Base-by-base conservation (phyloP, 495 filamentous ascomycete genomes). In the Xylaria venustula region DNA sequence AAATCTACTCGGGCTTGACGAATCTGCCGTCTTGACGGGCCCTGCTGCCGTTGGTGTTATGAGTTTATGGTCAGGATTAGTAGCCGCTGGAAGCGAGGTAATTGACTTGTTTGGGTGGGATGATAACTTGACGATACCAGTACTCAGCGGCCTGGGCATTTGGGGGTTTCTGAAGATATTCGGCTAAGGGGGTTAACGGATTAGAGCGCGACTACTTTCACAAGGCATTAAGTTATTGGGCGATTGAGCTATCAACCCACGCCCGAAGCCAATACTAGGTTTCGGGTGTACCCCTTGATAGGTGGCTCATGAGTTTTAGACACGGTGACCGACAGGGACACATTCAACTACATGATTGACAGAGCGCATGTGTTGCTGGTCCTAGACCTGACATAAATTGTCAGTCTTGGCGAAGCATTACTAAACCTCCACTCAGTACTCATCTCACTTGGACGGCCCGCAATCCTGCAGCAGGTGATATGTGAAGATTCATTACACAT, bases 51-150 rank as follows among this genome's bases (percentile, higher is more conserved):
- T 98, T n/a, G 90, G 86, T 2, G 78, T 91, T 37, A 87, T 97
- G 86, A 92, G 91, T 71, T 63, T 96, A 22, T 89, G 91, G 74
- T 92, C 93, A 15, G 94, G 94, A 7, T 68, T 97, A 34, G 86
- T 93, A 55, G 95, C 91, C 12, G 88, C 90, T 51, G 85, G 86
- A 32, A 96, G 91, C 70, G 94, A 98, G 76, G 91, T 93, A 28
- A 81, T 96, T 54, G 92, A 98, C 76, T 64, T 96, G 0, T 97
- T 90, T 70, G 88, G 90, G 26, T 90, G 90, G 90, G 94, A 98
- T 71, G 94, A 98, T 77, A 98, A 98, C 75, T 78, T 98, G 60
- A 96, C 93, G 36, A 98, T 98, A 73, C 94, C 94, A 12, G 86
- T 96, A 40, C 75, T 98, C 51, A 96, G 91, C 71, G 91, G 92